phyloP scores from a whole-genome alignment of 768 basidiomycete species.

The Pisolithus marmoratus region DNA sequence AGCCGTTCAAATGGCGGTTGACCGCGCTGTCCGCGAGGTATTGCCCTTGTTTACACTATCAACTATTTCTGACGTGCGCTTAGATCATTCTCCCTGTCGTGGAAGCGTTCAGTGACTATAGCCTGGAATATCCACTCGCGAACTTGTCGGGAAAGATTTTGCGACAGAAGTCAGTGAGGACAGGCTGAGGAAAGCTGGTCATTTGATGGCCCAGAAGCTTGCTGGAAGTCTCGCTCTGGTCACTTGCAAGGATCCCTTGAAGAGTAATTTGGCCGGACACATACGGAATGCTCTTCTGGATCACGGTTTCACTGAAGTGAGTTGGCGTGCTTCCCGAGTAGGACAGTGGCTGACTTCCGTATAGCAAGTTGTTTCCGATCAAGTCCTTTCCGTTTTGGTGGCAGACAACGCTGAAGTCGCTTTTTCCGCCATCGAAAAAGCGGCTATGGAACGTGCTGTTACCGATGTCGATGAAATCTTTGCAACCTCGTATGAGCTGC shows the following conservation, averaged over 20 bases:
- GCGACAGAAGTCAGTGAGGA: conserved; percentile 88
- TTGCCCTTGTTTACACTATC: background rate
- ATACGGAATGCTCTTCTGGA: conserved; percentile 79
- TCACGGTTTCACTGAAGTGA: conserved; percentile 84
- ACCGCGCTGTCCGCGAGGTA: conserved; percentile 92
- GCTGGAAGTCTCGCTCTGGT: conserved; percentile 95
- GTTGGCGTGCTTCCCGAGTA: conserved; percentile 8
- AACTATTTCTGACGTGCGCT: background rate
- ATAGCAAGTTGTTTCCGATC: conserved; percentile 73
- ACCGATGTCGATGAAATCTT: conserved; percentile 92
- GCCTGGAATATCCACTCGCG: conserved; percentile 96
- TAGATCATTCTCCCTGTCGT: conserved; percentile 96
- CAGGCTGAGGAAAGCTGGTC: conserved; percentile 85
- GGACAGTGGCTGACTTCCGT: conserved; percentile 2
- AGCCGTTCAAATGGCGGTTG: conserved; percentile 84
- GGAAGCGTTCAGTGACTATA: conserved; percentile 95
- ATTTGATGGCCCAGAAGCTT: conserved; percentile 94
- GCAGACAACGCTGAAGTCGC: conserved; percentile 92
- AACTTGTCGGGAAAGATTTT: conserved; percentile 94
- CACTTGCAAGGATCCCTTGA: conserved; percentile 95
- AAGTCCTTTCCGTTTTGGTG: conserved; percentile 72
- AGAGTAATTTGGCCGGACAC: conserved; percentile 86
- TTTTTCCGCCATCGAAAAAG: conserved; percentile 92
- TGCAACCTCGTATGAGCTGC: conserved; percentile 69
- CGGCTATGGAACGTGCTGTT: conserved; percentile 94